These are phyloP conservation scores for Aspergillus sp. DNA, from an alignment of 2,329 filamentous ascomycete genomes.

Conservation along the genomic window DNA sequence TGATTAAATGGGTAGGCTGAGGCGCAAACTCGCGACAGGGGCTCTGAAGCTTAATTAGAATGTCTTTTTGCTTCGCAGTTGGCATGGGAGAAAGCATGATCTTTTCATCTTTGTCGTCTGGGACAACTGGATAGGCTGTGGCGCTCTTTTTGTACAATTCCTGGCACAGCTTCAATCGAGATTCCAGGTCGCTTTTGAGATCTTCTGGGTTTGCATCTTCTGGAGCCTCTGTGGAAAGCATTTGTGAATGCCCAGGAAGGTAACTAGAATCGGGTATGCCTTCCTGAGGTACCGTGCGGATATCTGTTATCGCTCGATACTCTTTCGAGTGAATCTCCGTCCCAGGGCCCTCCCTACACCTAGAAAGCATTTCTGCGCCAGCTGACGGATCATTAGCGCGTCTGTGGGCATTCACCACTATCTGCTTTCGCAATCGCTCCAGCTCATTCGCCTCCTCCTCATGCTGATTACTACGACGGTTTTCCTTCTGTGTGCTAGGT, in stretches of 20 bases:
- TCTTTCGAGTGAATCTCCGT: constrained; percentile 22
- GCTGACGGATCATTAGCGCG: constrained; percentile 12
- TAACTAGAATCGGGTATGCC: background rate
- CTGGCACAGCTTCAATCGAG: background rate
- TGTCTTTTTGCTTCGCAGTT: constrained; percentile 10
- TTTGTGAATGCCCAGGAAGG: background rate
- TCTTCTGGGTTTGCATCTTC: background rate
- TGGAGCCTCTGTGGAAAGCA: background rate
- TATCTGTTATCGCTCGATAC: constrained; percentile 17
- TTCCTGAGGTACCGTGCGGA: constrained; percentile 2
- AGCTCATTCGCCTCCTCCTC: constrained; percentile 22
- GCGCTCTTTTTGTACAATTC: constrained; percentile 15
- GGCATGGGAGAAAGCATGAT: background rate
- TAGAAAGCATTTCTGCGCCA: constrained; percentile 21
- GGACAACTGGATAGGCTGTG: constrained; percentile 10
- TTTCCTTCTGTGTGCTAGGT: background rate
- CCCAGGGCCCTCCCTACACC: constrained; percentile 30
- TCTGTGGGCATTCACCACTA: constrained; percentile 17
- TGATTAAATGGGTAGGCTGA: background rate
- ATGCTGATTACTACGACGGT: background rate
- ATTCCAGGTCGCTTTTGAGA: background rate
- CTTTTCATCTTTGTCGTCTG: background rate
- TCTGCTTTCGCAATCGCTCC: constrained; percentile 19
- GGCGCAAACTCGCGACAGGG: background rate
- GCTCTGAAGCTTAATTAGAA: background rate